A percentile compares a stretch with the other conserved stretches of the same genome.
These are phyloP conservation scores for Mycocentrospora acerina DNA, from an alignment of 2,329 filamentous ascomycete species.

Conservation along the genomic window DNA sequence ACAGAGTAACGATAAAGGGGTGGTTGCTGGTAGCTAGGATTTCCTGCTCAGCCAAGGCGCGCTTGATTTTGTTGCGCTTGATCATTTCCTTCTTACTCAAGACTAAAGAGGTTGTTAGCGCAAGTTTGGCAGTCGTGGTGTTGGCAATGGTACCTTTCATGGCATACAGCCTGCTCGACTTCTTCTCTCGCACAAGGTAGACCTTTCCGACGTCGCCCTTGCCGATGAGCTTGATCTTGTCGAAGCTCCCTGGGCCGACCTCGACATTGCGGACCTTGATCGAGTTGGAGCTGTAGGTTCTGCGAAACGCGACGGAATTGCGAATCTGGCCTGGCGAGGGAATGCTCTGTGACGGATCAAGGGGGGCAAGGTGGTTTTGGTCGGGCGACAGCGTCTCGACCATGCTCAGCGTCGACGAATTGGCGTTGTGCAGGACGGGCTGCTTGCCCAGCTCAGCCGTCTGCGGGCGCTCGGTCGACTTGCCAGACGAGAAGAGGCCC, in stretches of 20 bases:
- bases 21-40: constrained; percentile 98
- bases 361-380: constrained; percentile 31
- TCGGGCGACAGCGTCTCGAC: constrained; percentile 47
- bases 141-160: constrained; percentile 79
- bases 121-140: background rate
- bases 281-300: constrained; percentile 98
- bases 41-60: constrained; percentile 94
- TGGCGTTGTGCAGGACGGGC: constrained; percentile 63
- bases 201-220: constrained; percentile 99
- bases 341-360: constrained; percentile 54
- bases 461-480: constrained; percentile 64
- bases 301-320: constrained; percentile 73
- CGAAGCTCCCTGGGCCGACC: constrained; percentile 91
- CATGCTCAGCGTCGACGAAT: constrained; percentile 56
- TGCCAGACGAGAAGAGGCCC: constrained; percentile 69
- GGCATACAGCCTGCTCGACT: constrained; percentile 89
- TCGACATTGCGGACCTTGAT: constrained; percentile 98
- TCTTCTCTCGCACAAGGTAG: constrained; percentile 96
- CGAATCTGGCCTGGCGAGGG: constrained; percentile 66
- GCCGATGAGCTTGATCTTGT: constrained; percentile 99
- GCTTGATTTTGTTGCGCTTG: constrained; percentile 99
- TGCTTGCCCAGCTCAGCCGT: constrained; percentile 88
- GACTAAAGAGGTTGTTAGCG: constrained; percentile 60
- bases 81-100: constrained; percentile 99
- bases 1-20: constrained; percentile 96